Evolutionary conservation across 2,329 filamentous ascomycete genomes (phyloP).

Genomic region (Colletotrichum sp.): DNA sequence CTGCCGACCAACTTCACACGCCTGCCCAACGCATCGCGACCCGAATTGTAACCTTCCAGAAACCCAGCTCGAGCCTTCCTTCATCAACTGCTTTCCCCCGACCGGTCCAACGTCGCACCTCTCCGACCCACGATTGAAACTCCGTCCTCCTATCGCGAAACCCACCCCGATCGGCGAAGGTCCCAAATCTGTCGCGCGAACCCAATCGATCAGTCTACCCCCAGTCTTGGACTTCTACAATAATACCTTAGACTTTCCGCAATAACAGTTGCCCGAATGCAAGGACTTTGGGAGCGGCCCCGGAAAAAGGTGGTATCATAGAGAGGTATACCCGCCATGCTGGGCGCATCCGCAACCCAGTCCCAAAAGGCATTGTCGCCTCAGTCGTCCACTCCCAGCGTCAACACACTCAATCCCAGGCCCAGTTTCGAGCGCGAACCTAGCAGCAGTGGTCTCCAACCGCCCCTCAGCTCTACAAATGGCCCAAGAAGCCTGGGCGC

Average conservation of each 20-base stretch:
- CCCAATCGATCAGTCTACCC: background rate
- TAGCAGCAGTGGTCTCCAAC: conserved; percentile 48
- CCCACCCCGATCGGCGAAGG: background rate
- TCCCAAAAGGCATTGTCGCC: conserved; percentile 56
- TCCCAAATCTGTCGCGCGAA: background rate
- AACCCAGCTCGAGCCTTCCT: background rate
- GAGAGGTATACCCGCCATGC: conserved; percentile 42
- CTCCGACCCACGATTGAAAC: background rate
- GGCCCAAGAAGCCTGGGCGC: conserved; percentile 51
- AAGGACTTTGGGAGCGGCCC: conserved; percentile 16
- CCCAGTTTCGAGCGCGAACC: conserved; percentile 63
- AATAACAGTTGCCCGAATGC: conserved; percentile 22
- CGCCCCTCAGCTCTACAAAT: conserved; percentile 32
- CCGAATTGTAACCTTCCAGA: background rate
- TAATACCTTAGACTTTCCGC: background rate
- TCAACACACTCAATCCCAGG: conserved; percentile 38
- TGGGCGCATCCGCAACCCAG: conserved; percentile 59
- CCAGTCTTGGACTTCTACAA: background rate
- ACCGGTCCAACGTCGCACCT: background rate
- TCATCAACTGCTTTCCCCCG: background rate
- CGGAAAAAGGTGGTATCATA: conserved; percentile 23
- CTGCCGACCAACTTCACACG: background rate
- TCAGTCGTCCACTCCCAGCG: conserved; percentile 39
- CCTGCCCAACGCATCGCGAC: background rate
- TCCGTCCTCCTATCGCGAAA: background rate